Percentiles rank a stretch among this genome's conserved stretches.
phyloP scores from a whole-genome alignment of 2,329 filamentous ascomycete species.

The Aquanectria penicillioides region DNA sequence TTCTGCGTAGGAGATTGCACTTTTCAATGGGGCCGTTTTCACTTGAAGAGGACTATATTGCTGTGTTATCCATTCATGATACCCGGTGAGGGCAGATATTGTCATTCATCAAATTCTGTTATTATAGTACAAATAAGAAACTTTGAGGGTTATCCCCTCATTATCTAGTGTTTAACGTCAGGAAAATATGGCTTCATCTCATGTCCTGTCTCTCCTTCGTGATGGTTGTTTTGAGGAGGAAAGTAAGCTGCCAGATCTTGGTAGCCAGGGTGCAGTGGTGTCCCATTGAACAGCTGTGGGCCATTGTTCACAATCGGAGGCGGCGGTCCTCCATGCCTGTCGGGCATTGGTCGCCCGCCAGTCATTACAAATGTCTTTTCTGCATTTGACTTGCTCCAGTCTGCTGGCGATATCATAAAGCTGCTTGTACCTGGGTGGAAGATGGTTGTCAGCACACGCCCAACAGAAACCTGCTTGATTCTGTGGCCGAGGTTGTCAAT shows the following conservation, averaged over 20 bases:
- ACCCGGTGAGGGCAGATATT: neutral
- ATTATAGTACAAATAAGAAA: neutral
- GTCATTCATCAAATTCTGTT: slow-evolving; percentile 4
- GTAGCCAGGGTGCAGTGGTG: neutral
- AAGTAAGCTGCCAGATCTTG: neutral
- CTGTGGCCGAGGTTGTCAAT: slow-evolving; percentile 22
- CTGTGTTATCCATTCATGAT: slow-evolving; percentile 1
- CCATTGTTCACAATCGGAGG: neutral
- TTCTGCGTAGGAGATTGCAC: too few relatives aligned
- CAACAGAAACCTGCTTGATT: slow-evolving; percentile 30
- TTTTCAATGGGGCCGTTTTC: neutral
- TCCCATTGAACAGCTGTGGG: neutral
- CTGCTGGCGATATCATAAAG: slow-evolving; percentile 23
- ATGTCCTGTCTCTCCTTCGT: neutral
- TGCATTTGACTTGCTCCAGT: slow-evolving; percentile 27
- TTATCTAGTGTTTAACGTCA: neutral
- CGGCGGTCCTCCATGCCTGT: neutral
- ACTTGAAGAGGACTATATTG: neutral
- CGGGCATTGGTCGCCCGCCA: neutral
- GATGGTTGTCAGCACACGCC: slow-evolving; percentile 28
- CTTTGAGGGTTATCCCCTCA: too few relatives aligned
- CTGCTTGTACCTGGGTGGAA: slow-evolving; percentile 28
- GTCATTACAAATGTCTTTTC: neutral
- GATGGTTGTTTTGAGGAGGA: neutral
- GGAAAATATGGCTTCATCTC: neutral